Percentiles rank a stretch among this genome's conserved stretches.
Evolutionary conservation across 371 early-diverging fungal genomes (phyloP).

Genomic region (Syncephalastrum monosporum): DNA sequence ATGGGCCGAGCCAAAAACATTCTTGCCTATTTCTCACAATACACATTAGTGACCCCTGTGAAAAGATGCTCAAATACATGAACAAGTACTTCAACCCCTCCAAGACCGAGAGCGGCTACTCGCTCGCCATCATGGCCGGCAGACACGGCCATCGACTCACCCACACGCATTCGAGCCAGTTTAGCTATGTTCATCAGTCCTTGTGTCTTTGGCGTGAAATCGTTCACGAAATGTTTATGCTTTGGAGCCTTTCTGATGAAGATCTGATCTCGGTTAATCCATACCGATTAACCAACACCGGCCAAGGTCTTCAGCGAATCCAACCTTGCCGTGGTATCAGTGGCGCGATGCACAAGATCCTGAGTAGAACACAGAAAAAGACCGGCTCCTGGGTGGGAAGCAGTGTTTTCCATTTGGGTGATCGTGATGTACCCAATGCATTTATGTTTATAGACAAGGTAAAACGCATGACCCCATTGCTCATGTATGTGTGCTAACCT

Average conservation of each 20-base stretch:
- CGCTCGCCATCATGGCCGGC: slow-evolving; percentile 86
- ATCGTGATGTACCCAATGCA: slow-evolving; percentile 89
- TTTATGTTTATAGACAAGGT: slow-evolving; percentile 95
- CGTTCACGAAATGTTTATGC: slow-evolving; percentile 94
- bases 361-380: slow-evolving; percentile 81
- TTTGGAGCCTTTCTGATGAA: slow-evolving; percentile 89
- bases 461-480: slow-evolving; percentile 1
- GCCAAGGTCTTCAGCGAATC: slow-evolving; percentile 93
- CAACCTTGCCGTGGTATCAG: slow-evolving; percentile 82
- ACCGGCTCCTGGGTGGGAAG: slow-evolving; percentile 93
- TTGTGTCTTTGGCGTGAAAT: slow-evolving; percentile 94
- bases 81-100: slow-evolving; percentile 66
- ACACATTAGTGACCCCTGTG: slow-evolving; percentile 84
- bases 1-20: slow-evolving; percentile 3
- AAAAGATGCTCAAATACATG: slow-evolving; percentile 86
- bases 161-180: slow-evolving; percentile 90
- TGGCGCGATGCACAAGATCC: slow-evolving; percentile 82
- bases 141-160: slow-evolving; percentile 86
- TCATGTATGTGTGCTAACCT: too few relatives aligned
- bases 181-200: slow-evolving; percentile 91
- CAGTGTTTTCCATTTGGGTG: slow-evolving; percentile 94
- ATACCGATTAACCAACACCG: slow-evolving; percentile 93
- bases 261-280: slow-evolving; percentile 78
- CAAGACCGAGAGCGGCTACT: slow-evolving; percentile 59
- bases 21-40: background rate